Evolutionary conservation across 129 eudicot genomes (phyloP).

Genomic region (Flaveria robusta): DNA sequence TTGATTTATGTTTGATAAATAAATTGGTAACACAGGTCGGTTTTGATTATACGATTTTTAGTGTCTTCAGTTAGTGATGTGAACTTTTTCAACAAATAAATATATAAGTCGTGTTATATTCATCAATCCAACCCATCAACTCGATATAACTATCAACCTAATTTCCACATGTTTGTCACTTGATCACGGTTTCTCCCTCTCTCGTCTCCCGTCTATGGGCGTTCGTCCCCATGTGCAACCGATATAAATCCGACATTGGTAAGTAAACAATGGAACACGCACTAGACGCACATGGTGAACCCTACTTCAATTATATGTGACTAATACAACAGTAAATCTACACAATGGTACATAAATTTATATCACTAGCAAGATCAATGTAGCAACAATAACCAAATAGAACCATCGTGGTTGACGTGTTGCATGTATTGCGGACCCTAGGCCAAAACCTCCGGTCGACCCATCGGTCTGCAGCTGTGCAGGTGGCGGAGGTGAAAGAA

Average conservation of each 20-base stretch:
- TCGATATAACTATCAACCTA: too few species aligned
- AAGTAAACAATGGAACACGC: neutral
- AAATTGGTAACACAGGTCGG: too few species aligned
- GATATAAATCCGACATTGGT: too few species aligned
- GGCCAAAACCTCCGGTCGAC: conserved; percentile 24
- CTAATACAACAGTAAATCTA: neutral
- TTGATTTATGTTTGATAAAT: too few species aligned
- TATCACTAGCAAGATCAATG: conserved; percentile 2
- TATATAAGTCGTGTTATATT: too few species aligned
- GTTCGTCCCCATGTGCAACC: too few species aligned
- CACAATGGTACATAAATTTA: conserved; percentile 10
- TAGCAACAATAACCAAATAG: conserved; percentile 10
- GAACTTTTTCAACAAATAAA: too few species aligned
- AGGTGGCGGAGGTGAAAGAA: conserved; percentile 83
- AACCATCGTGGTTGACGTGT: conserved; percentile 10
- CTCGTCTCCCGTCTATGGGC: too few species aligned
- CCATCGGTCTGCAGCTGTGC: conserved; percentile 45
- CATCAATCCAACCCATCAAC: too few species aligned
- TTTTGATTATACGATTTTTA: too few species aligned
- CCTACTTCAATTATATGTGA: neutral
- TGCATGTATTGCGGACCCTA: conserved; percentile 14
- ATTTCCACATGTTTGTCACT: conserved; percentile 1
- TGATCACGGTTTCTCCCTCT: too few species aligned
- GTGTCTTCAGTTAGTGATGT: too few species aligned
- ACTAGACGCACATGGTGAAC: neutral